Percentiles rank a stretch among this genome's conserved stretches.
Conservation (phyloP, 2,329 filamentous ascomycete genomes). For the Paraphoma sp. region DNA sequence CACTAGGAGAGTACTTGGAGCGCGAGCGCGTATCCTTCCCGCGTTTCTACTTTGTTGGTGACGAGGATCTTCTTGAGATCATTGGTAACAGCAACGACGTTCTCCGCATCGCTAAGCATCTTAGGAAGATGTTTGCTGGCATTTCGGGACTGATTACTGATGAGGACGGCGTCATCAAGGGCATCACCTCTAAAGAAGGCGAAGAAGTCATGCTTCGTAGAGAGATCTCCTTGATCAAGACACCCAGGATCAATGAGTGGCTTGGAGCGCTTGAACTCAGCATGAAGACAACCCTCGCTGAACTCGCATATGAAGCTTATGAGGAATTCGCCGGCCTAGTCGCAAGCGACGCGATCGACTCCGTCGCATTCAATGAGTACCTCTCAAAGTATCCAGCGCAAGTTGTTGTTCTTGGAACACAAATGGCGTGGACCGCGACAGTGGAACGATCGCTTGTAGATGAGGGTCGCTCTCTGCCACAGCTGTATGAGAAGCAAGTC, state of each 20-base stretch:
- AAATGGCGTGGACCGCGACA: slow-evolving; percentile 89
- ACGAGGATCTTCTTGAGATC: slow-evolving; percentile 97
- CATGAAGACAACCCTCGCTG: slow-evolving; percentile 94
- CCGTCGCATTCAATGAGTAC: slow-evolving; percentile 75
- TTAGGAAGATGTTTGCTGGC: slow-evolving; percentile 99
- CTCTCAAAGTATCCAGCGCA: slow-evolving; percentile 88
- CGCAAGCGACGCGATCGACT: slow-evolving; percentile 72
- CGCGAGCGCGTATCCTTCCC: slow-evolving; percentile 97
- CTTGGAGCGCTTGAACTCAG: slow-evolving; percentile 88
- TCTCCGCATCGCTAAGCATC: slow-evolving; percentile 93
- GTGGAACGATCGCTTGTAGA: slow-evolving; percentile 79
- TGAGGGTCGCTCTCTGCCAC: slow-evolving; percentile 72
- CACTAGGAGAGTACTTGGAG: slow-evolving; percentile 96
- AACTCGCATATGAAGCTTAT: slow-evolving; percentile 85
- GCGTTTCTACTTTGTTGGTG: slow-evolving; percentile 98
- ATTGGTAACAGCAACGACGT: slow-evolving; percentile 99
- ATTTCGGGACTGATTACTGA: slow-evolving; percentile 90
- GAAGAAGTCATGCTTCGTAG: slow-evolving; percentile 88
- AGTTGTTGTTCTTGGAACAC: slow-evolving; percentile 91
- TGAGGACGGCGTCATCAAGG: slow-evolving; percentile 86
- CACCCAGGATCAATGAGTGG: slow-evolving; percentile 98
- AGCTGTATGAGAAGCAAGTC: slow-evolving; percentile 81
- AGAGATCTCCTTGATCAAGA: slow-evolving; percentile 90
- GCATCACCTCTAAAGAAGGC: slow-evolving; percentile 93
- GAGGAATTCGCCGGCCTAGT: slow-evolving; percentile 83